A percentile compares a stretch with the other conserved stretches of the same genome.
Conservation (phyloP, 768 basidiomycete species). For the Russula abietina region DNA sequence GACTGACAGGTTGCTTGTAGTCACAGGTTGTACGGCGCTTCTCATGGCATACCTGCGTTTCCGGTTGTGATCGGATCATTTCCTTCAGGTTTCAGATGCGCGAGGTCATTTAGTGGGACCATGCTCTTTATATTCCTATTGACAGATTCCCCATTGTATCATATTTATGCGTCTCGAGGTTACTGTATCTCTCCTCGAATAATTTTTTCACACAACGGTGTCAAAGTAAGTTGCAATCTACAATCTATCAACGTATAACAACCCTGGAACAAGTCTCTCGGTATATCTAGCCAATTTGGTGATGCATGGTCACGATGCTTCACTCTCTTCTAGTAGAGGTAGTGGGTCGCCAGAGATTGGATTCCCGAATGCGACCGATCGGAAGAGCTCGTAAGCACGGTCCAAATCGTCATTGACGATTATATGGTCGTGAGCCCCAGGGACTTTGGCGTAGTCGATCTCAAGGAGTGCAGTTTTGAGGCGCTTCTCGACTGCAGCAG, state of each 20-base stretch:
- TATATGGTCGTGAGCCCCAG: slow-evolving; percentile 69
- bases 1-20: slow-evolving; percentile 36
- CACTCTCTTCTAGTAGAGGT: slow-evolving; percentile 59
- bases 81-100: neutral
- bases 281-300: neutral
- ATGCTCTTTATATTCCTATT: neutral
- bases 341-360: slow-evolving; percentile 52
- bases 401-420: slow-evolving; percentile 90
- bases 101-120: neutral
- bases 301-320: neutral
- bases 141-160: neutral
- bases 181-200: neutral
- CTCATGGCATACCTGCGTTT: slow-evolving; percentile 87
- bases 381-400: slow-evolving; percentile 72
- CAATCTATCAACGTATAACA: neutral
- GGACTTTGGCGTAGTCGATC: slow-evolving; percentile 75
- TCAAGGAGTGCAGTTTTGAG: slow-evolving; percentile 74
- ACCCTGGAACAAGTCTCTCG: neutral
- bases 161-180: neutral
- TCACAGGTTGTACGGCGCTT: slow-evolving; percentile 79
- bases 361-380: slow-evolving; percentile 69
- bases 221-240: neutral
- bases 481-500: slow-evolving; percentile 63
- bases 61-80: slow-evolving; percentile 31
- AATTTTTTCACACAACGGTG: neutral